Evolutionary conservation across 2,329 filamentous ascomycete species (phyloP).

Genomic region (Alternaria rosae): DNA sequence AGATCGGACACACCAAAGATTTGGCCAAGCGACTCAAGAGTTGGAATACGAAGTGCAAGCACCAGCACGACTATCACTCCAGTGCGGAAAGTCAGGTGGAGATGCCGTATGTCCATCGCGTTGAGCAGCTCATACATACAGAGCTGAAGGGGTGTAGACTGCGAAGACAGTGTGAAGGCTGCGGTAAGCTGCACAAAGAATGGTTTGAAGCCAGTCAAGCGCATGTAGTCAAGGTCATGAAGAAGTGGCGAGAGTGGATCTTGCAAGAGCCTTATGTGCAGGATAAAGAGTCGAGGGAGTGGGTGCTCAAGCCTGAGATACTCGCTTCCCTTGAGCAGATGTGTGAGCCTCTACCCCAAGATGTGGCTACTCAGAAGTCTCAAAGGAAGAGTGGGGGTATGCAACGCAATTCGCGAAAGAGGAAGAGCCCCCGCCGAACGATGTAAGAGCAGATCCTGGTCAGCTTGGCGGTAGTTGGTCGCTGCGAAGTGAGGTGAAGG

Average conservation of each 20-base stretch:
- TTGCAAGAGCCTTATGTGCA: background rate
- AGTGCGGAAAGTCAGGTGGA: slow-evolving; percentile 56
- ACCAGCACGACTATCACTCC: slow-evolving; percentile 11
- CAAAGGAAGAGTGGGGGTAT: background rate
- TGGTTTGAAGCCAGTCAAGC: slow-evolving; percentile 78
- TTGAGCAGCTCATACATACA: slow-evolving; percentile 85
- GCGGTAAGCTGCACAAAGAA: slow-evolving; percentile 81
- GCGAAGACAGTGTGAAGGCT: slow-evolving; percentile 70
- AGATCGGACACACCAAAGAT: slow-evolving; percentile 23
- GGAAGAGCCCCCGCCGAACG: background rate
- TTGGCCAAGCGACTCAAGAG: slow-evolving; percentile 10
- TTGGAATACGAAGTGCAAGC: slow-evolving; percentile 21
- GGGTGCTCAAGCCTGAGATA: background rate
- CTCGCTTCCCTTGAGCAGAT: background rate
- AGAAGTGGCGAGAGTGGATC: slow-evolving; percentile 7
- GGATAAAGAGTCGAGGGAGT: background rate
- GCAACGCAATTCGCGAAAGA: background rate
- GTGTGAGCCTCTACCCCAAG: background rate
- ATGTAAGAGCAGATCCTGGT: background rate
- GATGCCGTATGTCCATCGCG: slow-evolving; percentile 80
- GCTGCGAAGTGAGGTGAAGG: background rate
- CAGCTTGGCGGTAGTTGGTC: background rate
- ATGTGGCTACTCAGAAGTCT: background rate
- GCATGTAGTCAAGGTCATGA: background rate
- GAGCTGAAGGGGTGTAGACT: slow-evolving; percentile 69